Percentiles rank a stretch among this genome's conserved stretches.
Evolutionary conservation across 1,284 basidiomycete species (phyloP).

Genomic region (Apiotrichum gamsii): DNA sequence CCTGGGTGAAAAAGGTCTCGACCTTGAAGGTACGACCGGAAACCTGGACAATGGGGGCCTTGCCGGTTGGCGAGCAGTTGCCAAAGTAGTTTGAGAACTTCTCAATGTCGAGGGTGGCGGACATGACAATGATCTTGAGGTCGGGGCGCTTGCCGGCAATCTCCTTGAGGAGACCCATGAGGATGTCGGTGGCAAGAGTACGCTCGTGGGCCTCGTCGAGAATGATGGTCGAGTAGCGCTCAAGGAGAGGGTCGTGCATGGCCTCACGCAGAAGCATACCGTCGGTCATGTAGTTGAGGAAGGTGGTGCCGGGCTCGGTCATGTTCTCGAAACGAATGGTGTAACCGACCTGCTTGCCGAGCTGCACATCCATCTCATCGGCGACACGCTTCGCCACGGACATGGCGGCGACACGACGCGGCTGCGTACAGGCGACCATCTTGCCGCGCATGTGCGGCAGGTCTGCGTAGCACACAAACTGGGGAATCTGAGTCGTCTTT

Average conservation of each 20-base stretch:
- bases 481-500: constrained; percentile 98
- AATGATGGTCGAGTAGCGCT: constrained; percentile 92
- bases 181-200: constrained; percentile 94
- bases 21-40: constrained; percentile 95
- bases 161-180: constrained; percentile 80
- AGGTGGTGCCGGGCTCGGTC: constrained; percentile 83
- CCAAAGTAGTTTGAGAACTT: constrained; percentile 98
- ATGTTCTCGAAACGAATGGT: constrained; percentile 98
- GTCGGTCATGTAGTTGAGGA: constrained; percentile 98
- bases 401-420: constrained; percentile 94
- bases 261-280: constrained; percentile 97
- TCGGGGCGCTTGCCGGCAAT: constrained; percentile 76
- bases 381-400: constrained; percentile 97
- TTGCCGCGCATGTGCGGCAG: constrained; percentile 80
- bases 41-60: constrained; percentile 88
- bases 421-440: constrained; percentile 95
- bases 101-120: constrained; percentile 90
- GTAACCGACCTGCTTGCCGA: constrained; percentile 94
- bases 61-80: constrained; percentile 50
- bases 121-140: constrained; percentile 98
- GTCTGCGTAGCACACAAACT: constrained; percentile 91
- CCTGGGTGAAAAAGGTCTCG: constrained; percentile 89
- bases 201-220: constrained; percentile 99
- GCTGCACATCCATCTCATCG: constrained; percentile 93
- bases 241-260: constrained; percentile 88